Conservation (phyloP, 1,284 basidiomycete species). For the Somion occarium region DNA sequence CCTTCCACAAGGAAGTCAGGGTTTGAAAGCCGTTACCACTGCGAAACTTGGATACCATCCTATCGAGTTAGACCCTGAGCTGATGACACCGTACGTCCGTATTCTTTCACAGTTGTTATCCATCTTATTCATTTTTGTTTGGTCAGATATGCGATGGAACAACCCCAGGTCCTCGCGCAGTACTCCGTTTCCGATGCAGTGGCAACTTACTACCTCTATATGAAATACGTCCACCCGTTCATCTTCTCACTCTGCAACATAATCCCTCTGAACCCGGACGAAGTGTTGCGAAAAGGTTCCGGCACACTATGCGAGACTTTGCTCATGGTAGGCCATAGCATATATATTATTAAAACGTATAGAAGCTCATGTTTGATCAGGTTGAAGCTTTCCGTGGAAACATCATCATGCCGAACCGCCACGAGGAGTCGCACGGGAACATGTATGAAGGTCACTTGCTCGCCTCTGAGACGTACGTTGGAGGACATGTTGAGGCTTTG, state of each 20-base stretch:
- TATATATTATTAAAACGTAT: not conserved
- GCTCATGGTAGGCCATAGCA: slow-evolving; percentile 87
- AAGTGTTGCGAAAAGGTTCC: slow-evolving; percentile 93
- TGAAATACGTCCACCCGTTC: slow-evolving; percentile 99
- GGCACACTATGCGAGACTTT: slow-evolving; percentile 98
- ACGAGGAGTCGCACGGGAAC: slow-evolving; percentile 89
- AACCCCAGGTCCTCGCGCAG: slow-evolving; percentile 91
- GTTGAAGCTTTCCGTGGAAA: slow-evolving; percentile 91
- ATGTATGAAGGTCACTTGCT: slow-evolving; percentile 96
- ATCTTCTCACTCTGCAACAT: slow-evolving; percentile 99
- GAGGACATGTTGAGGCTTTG: slow-evolving; percentile 97
- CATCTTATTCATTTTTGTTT: not conserved
- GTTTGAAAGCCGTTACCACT: slow-evolving; percentile 96
- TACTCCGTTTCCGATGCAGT: slow-evolving; percentile 99
- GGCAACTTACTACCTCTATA: slow-evolving; percentile 98
- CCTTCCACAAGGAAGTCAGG: slow-evolving; percentile 96
- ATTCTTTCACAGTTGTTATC: not conserved
- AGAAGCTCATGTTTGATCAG: slow-evolving; percentile 35
- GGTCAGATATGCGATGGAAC: slow-evolving; percentile 89
- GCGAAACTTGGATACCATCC: slow-evolving; percentile 97
- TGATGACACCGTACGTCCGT: slow-evolving; percentile 91
- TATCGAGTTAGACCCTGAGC: slow-evolving; percentile 95
- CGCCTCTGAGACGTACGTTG: slow-evolving; percentile 97
- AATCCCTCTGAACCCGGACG: slow-evolving; percentile 95
- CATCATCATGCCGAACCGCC: slow-evolving; percentile 98